Base-by-base conservation (phyloP, 305 asterid species). In the Petunia hybrid region DNA sequence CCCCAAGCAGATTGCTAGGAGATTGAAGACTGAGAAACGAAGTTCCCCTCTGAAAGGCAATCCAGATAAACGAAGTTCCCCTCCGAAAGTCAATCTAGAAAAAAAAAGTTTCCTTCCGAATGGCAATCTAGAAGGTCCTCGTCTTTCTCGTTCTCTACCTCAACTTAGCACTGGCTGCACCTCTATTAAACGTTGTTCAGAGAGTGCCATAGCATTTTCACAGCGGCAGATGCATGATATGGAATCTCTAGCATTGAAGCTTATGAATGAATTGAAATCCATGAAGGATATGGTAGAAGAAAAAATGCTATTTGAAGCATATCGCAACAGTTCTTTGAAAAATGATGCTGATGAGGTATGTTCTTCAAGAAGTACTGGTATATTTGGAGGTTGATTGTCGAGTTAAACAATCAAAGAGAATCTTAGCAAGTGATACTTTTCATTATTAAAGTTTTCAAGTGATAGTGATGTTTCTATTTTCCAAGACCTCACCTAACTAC, bases 211-310 rank as follows among this genome's bases (percentile, higher is more conserved):
- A 82, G 93, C 91, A 80, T 95, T 95, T 87, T 91, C 99, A 80
- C 94, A 87, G 85, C 88, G 94, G 84, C 99, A 95, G 90, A 89
- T 93, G 97, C 93, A 87, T 31, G 97, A 92, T 85, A 88, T 91
- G 80, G 99, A 95, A 85, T 86, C 94, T 77, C 86, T 95, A 80
- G 90, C 98, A 31, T 80, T 35, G 80, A 93, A 91, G 82, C 91
- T 95, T 80, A 85, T 90, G 91, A 84, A 84, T 53, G 99, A 93
- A 90, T 85, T 95, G 93, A 92, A 93, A 80, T 88, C 91, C 85
- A 89, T 95, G 97, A 93, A 93, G 87, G 95, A 88, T 76, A 81
- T 95, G 63, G 92, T 95, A 42, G 97, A 92, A 88, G 92, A 90
- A 79, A 95, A 91, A 77, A 83, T 93, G 87, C 94, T 95, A 46